Evolutionary conservation across 768 basidiomycete species (phyloP).

Genomic region (Naganishia vaughanmartiniae): DNA sequence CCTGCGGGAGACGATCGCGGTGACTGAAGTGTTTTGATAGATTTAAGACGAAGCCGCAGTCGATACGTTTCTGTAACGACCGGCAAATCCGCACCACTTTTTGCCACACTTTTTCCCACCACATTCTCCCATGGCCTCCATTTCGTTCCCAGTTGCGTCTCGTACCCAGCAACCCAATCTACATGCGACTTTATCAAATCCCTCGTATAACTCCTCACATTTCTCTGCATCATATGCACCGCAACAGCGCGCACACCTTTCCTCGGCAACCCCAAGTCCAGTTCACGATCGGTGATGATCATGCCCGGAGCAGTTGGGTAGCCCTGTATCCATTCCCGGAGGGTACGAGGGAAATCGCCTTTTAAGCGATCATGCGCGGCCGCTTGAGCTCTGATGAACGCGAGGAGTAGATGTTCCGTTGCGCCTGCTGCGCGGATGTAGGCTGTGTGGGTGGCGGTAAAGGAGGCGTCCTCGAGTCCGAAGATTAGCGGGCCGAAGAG

Average conservation of each 20-base stretch:
- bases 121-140: conserved; percentile 47
- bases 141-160: conserved; percentile 20
- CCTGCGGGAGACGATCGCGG: not conserved
- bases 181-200: conserved; percentile 69
- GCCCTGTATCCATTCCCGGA: conserved; percentile 85
- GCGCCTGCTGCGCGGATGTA: conserved; percentile 82
- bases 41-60: not conserved
- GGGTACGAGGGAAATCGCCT: conserved; percentile 62
- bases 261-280: conserved; percentile 63
- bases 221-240: conserved; percentile 71
- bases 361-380: conserved; percentile 46
- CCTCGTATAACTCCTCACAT: conserved; percentile 80
- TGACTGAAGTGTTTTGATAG: not conserved
- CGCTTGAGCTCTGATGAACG: conserved; percentile 81
- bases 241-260: conserved; percentile 74
- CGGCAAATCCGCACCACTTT: too few relatives aligned
- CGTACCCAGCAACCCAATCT: conserved; percentile 42
- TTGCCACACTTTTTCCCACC: not conserved
- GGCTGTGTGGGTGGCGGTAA: conserved; percentile 58
- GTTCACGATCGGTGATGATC: conserved; percentile 59
- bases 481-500: conserved; percentile 88
- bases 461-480: conserved; percentile 62
- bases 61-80: conserved; percentile 14
- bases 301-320: conserved; percentile 66
- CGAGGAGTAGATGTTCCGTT: conserved; percentile 86